Percentiles rank a stretch among this genome's conserved stretches.
Conservation (phyloP, 106 monocot genomes). For the Hemerocallis citrina region DNA sequence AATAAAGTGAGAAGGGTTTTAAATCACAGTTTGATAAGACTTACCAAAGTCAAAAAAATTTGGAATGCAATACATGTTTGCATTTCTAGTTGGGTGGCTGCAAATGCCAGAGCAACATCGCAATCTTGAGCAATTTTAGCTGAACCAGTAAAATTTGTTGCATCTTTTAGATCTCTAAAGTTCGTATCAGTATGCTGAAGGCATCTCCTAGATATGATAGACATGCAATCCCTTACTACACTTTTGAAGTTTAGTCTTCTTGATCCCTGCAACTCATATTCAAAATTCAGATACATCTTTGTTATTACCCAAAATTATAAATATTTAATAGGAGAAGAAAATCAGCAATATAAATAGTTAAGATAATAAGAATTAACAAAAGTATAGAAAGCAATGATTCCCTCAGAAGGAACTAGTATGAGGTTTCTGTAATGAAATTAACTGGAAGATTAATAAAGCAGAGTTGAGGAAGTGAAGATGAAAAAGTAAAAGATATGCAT, state of each 20-base stretch:
- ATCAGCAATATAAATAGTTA: background rate
- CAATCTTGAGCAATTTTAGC: conserved; percentile 18
- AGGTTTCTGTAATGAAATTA: conserved; percentile 34
- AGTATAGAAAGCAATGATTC: conserved; percentile 69
- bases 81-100: conserved; percentile 28
- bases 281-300: background rate
- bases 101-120: conserved; percentile 30
- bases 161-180: conserved; percentile 13
- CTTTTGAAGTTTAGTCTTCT: conserved; percentile 56
- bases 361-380: conserved; percentile 38
- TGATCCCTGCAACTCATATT: conserved; percentile 49
- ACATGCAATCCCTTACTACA: conserved; percentile 59
- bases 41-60: conserved; percentile 60
- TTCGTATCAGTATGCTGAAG: conserved; percentile 9
- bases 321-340: too few species aligned
- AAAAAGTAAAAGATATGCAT: background rate
- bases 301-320: too few species aligned
- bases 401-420: conserved; percentile 54
- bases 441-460: background rate
- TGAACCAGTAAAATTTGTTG: conserved; percentile 13
- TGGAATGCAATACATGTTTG: conserved; percentile 31
- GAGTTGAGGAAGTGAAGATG: background rate
- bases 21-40: conserved; percentile 3
- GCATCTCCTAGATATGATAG: conserved; percentile 31
- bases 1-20: background rate